phyloP scores from a whole-genome alignment of 2,329 filamentous ascomycete genomes.

The Stemphylium lycopersici region DNA sequence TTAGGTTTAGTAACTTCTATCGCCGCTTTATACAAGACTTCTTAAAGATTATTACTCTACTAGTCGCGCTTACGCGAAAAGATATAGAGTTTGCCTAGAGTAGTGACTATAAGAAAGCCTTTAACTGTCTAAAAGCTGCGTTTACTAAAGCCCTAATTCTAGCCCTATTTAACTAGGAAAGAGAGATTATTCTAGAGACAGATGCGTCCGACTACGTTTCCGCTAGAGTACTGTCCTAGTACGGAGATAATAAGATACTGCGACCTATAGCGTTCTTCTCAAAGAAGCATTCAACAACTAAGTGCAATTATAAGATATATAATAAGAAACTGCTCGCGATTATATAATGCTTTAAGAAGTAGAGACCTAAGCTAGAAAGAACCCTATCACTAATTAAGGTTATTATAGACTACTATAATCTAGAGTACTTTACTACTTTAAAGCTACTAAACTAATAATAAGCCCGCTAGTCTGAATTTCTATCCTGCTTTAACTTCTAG shows the following conservation, averaged over 20 bases:
- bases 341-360: conserved; percentile 34
- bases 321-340: conserved; percentile 48
- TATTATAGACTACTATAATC: conserved; percentile 36
- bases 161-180: background rate
- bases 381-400: conserved; percentile 31
- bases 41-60: background rate
- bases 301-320: conserved; percentile 46
- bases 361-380: conserved; percentile 8
- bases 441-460: conserved; percentile 34
- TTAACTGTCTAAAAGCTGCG: background rate
- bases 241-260: conserved; percentile 6
- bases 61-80: background rate
- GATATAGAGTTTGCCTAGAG: background rate
- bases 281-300: conserved; percentile 25
- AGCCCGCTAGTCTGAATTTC: conserved; percentile 24
- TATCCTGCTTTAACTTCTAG: conserved; percentile 4
- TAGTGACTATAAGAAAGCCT: background rate
- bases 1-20: background rate
- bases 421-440: conserved; percentile 37
- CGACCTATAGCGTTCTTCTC: conserved; percentile 30
- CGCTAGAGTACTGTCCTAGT: conserved; percentile 10
- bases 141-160: background rate
- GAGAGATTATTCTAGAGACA: background rate
- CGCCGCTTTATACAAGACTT: background rate
- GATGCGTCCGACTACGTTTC: conserved; percentile 8